Conservation (phyloP, 1,284 basidiomycete species). For the Marasmius oreades region DNA sequence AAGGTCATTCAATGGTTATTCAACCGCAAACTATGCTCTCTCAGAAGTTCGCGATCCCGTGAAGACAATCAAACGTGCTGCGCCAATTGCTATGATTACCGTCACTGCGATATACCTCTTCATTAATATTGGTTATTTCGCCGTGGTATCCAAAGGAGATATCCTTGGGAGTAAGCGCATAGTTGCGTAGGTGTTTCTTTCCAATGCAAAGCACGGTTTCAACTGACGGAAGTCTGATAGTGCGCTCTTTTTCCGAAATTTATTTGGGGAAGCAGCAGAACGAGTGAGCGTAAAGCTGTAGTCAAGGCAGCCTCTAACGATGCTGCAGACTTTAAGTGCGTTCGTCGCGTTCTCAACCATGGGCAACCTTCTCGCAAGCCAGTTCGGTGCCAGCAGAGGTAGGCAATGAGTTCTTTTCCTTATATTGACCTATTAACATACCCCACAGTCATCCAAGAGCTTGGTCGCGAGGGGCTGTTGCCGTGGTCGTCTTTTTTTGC, state of each 20-base stretch:
- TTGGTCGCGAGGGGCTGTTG: conserved; percentile 63
- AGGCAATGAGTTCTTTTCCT: not conserved
- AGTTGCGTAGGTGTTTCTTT: conserved; percentile 51
- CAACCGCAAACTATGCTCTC: conserved; percentile 68
- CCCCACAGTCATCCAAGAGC: conserved; percentile 59
- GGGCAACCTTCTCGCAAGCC: conserved; percentile 57
- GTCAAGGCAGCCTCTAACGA: conserved; percentile 2
- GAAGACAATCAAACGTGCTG: conserved; percentile 62
- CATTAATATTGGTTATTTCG: conserved; percentile 68
- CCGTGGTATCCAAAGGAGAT: conserved; percentile 62
- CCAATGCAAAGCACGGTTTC: not conserved
- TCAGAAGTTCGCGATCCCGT: conserved; percentile 67
- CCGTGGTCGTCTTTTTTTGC: conserved; percentile 61
- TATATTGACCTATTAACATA: not conserved
- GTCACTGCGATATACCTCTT: conserved; percentile 55
- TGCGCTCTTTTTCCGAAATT: conserved; percentile 64
- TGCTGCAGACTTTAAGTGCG: conserved; percentile 48
- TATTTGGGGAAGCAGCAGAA: conserved; percentile 58
- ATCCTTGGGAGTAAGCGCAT: conserved; percentile 59
- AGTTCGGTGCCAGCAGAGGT: conserved; percentile 38
- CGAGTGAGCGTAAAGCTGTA: conserved; percentile 32
- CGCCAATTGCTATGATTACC: conserved; percentile 55
- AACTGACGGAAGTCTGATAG: conserved; percentile 24
- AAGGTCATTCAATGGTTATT: conserved; percentile 70
- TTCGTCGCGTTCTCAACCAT: conserved; percentile 62